Evolutionary conservation across 768 basidiomycete genomes (phyloP).

Genomic region (Suillus subluteus): DNA sequence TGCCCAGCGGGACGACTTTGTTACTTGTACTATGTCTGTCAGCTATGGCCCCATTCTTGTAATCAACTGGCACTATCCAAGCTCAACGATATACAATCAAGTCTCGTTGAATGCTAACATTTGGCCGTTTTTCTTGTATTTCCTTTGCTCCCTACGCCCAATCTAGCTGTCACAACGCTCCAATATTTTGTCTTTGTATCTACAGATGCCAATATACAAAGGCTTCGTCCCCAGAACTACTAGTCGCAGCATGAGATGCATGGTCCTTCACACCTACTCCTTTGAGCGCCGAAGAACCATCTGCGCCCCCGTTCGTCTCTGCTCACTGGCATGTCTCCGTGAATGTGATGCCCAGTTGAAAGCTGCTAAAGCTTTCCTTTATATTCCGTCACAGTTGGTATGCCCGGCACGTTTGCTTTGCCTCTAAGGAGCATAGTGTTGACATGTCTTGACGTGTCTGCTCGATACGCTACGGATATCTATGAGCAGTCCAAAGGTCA

Average conservation of each 20-base stretch:
- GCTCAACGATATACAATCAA: background rate
- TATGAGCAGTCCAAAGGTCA: constrained; percentile 64
- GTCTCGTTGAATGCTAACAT: background rate
- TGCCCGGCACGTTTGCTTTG: constrained; percentile 93
- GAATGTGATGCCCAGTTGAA: constrained; percentile 84
- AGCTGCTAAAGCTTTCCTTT: constrained; percentile 83
- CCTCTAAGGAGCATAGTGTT: constrained; percentile 92
- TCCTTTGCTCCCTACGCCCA: background rate
- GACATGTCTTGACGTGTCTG: constrained; percentile 89
- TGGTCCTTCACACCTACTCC: background rate
- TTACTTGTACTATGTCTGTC: background rate
- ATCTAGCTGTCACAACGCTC: background rate
- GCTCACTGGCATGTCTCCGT: constrained; percentile 84
- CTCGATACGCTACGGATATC: constrained; percentile 96
- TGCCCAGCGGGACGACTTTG: constrained; percentile 1
- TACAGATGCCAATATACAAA: background rate
- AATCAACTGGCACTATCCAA: background rate
- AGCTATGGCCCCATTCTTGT: background rate
- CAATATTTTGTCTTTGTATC: background rate
- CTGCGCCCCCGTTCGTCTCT: constrained; percentile 91
- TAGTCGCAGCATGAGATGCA: background rate
- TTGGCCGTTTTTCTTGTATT: background rate
- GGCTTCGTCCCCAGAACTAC: background rate
- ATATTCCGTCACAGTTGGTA: constrained; percentile 82
- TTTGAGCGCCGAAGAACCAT: constrained; percentile 67